A percentile compares a stretch with the other conserved stretches of the same genome.
Conservation (phyloP, 345 rosid species). For the Bretschneidera sinensis region DNA sequence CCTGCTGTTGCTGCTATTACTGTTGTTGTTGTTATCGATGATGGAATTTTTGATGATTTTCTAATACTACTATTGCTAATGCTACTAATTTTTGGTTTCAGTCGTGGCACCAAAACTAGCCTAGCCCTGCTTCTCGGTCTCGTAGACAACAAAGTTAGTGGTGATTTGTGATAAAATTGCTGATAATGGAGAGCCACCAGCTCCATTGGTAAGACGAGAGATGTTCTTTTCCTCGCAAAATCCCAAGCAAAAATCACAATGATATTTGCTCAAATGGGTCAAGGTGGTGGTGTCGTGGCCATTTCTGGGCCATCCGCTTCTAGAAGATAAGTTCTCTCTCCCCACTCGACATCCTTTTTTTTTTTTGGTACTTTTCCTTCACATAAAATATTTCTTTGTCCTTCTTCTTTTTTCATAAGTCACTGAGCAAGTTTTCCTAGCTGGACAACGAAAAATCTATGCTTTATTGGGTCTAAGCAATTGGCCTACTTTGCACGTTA, state of each 20-base stretch:
- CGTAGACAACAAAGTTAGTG: background rate
- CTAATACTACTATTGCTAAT: background rate
- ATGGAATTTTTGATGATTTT: background rate
- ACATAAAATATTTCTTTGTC: too few species aligned
- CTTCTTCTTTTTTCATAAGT: too few species aligned
- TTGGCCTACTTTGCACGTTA: too few species aligned
- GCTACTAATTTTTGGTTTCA: background rate
- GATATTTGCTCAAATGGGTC: too few species aligned
- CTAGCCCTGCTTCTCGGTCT: conserved; percentile 5
- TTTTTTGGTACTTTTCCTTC: too few species aligned
- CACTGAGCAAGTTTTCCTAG: too few species aligned
- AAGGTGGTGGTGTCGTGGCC: conserved; percentile 20
- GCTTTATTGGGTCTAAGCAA: too few species aligned
- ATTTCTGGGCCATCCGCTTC: conserved; percentile 16
- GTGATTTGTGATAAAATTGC: background rate
- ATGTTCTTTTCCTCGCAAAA: background rate
- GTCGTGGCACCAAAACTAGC: background rate
- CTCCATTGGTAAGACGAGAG: background rate
- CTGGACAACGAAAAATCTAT: too few species aligned
- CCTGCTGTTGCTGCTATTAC: conserved; percentile 32
- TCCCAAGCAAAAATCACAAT: too few species aligned
- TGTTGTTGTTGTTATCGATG: background rate
- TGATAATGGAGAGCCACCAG: background rate
- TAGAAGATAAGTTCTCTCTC: too few species aligned
- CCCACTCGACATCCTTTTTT: too few species aligned